Base-by-base conservation (phyloP, 805 yeast genomes). In the Candida multigemmis region DNA sequence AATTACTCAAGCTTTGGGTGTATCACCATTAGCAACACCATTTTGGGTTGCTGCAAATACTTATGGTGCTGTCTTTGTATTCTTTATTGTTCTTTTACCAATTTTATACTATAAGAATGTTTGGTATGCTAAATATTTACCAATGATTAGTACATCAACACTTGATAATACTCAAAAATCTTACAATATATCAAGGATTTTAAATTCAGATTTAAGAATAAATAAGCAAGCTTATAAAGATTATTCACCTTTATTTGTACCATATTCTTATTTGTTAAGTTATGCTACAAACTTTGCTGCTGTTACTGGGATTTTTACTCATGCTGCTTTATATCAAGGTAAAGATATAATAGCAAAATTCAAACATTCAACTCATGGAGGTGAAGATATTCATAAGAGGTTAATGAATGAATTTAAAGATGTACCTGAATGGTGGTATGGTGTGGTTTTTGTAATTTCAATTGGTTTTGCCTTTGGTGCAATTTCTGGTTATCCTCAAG, bases 11-110 rank as follows among this genome's bases (percentile, higher is more conserved):
- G 68, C 63, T 49, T 52, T 71, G 35, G 76, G 76, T 11, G n/a
- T n/a, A n/a, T 69, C 77, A 12, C 84, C 85, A 7, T 60, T 78
- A 43, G 60, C 74, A 28, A 77, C 82, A 7, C 84, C 85, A 12
- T 65, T 68, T 15, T 48, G 65, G 10, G 53, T 68, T n/a, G 58
- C 71, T 13, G 50, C 68, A 18, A 57, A 74, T 13, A 44, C 69
- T 22, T 50, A 71, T 21, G 30, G 53, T 40, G 33, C 41, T 4
- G 23, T 50, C 16, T 45, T 60, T 20, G 67, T 67, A 41, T 73
- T 77, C 73, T 53, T 73, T 30, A 46, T 57, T 22, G 56, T 60
- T 10, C 72, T 81, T 9, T 72, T 39, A 20, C 77, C 82, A 7
- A 71, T 68, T 8, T 33, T 77, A 10, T 71, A 73, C 44, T 65